A percentile compares a stretch with the other conserved stretches of the same genome.
phyloP scores from a whole-genome alignment of 2,329 filamentous ascomycete genomes.

The Immersiporthe knoxdaviesiana region DNA sequence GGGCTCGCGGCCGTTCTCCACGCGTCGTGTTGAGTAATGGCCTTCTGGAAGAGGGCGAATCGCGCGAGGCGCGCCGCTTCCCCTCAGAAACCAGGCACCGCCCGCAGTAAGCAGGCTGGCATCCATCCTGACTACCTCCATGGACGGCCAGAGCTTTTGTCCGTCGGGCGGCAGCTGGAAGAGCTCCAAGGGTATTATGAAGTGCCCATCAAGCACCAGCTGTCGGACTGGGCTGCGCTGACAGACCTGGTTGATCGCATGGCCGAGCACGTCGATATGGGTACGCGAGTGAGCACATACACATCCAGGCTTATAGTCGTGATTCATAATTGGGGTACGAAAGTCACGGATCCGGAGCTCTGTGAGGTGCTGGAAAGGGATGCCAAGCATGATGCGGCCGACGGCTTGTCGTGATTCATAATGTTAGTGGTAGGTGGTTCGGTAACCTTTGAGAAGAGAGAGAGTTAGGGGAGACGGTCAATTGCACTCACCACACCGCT shows the following conservation, averaged over 20 bases:
- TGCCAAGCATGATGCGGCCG: not conserved
- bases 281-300: not conserved
- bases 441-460: not conserved
- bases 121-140: not conserved
- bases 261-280: not conserved
- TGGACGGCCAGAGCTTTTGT: not conserved
- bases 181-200: not conserved
- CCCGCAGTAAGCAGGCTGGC: not conserved
- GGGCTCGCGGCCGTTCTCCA: not conserved
- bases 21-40: not conserved
- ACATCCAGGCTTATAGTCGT: not conserved
- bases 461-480: not conserved
- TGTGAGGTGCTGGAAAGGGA: not conserved
- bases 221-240: not conserved
- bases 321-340: not conserved
- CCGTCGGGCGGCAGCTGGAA: not conserved
- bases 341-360: not conserved
- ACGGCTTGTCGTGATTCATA: not conserved
- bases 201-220: not conserved
- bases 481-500: slow-evolving; percentile 5
- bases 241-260: not conserved
- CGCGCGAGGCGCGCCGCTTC: not conserved
- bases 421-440: not conserved
- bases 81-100: not conserved
- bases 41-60: not conserved